A percentile compares a stretch with the other conserved stretches of the same genome.
These are phyloP conservation scores for Ramaria sp. DNA, from an alignment of 768 basidiomycete species.

Conservation along the genomic window DNA sequence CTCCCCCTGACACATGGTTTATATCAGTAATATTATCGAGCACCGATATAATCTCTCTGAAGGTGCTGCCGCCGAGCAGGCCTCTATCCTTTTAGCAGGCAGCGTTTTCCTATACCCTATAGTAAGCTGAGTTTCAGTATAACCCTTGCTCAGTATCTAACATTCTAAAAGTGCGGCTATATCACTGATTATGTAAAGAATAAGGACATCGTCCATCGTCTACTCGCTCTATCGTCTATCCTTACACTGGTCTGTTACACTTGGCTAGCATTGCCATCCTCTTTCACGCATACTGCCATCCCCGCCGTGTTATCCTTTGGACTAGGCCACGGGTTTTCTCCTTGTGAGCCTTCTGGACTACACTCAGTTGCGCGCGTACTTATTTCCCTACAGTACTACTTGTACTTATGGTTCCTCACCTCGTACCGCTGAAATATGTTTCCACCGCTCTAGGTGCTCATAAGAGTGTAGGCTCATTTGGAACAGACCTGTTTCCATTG, in stretches of 20 bases:
- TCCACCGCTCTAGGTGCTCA: conserved; percentile 71
- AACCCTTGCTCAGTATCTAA: neutral
- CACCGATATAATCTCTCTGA: conserved; percentile 52
- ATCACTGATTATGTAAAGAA: conserved; percentile 49
- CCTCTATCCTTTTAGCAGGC: conserved; percentile 62
- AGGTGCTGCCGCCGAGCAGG: conserved; percentile 45
- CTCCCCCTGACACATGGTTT: neutral
- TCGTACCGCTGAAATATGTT: conserved; percentile 62
- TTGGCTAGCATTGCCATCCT: conserved; percentile 57
- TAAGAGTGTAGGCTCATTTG: conserved; percentile 47
- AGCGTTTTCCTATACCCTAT: conserved; percentile 60
- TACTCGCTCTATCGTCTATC: conserved; percentile 47
- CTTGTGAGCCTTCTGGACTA: conserved; percentile 31
- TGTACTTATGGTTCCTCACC: conserved; percentile 61
- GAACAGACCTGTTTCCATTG: neutral
- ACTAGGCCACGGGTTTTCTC: conserved; percentile 62
- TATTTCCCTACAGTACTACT: conserved; percentile 40
- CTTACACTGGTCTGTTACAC: conserved; percentile 50
- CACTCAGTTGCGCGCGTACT: neutral
- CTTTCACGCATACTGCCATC: conserved; percentile 42
- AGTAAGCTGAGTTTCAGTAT: conserved; percentile 27
- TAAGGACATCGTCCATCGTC: conserved; percentile 43
- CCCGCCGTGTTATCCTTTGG: conserved; percentile 56
- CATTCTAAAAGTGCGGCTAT: conserved; percentile 42
- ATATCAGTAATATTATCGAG: conserved; percentile 57